Base-by-base conservation (phyloP, 2,329 filamentous ascomycete genomes). In the Anisogramma anomala region DNA sequence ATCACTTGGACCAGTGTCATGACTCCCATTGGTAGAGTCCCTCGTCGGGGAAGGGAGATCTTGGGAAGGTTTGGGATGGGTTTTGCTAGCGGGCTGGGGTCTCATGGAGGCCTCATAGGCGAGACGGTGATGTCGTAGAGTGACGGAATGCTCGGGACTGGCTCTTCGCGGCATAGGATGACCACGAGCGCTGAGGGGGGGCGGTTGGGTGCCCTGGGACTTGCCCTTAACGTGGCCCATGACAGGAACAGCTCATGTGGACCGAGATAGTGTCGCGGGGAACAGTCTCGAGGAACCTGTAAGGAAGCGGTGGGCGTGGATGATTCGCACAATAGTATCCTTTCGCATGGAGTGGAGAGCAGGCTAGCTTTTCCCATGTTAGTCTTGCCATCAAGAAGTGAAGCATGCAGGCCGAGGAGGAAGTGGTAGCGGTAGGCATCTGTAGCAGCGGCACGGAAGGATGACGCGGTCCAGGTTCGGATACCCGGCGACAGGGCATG, bases 1-100 rank as follows among this genome's bases (percentile, higher is more conserved):
- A 38, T 75, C 71, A 48, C 68, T 73, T 3, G 62, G 55, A 3
- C 60, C 58, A 0, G 71, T 73, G 17, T 64, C 59, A 33, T 68
- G 60, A 26, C 68, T 74, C 10, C 70, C 68, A 10, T 59, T 67
- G 0, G 71, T 72, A 0, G 69, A 73, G 23, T 68, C 59, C 17
- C 61, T 52, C 18, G 59, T 52, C 0, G 57, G 50, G 0, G 50
- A 52, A 4, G 49, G 51, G 1, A 48, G 9, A 37, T 46, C n/a
- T n/a, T n/a, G n/a, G n/a, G n/a, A n/a, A n/a, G n/a, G n/a, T n/a
- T n/a, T n/a, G n/a, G n/a, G 6, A 33, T 43, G 41, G 2, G 51
- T 37, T 4, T 36, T 45, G 13, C 34, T 45, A 6, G 34, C 35
- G 1, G 50, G 23, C 14, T 38, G 38, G 33, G 49, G 41, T 48